Evolutionary conservation across 2,329 filamentous ascomycete species (phyloP).

Genomic region (Colletotrichum zoysiae): DNA sequence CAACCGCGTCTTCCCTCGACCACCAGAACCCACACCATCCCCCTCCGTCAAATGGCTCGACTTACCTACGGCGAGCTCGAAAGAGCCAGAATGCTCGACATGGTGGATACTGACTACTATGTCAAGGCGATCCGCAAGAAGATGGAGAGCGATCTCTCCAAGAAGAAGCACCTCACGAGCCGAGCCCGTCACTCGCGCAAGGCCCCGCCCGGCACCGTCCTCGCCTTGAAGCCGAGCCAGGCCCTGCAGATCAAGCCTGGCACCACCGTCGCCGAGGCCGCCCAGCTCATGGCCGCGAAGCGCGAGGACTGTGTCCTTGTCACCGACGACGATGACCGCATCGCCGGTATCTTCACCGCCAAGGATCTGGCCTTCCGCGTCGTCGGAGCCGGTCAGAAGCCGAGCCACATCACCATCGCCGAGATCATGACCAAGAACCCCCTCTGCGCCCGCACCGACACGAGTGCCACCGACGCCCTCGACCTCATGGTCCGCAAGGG

Average conservation of each 20-base stretch:
- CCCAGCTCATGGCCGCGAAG: slow-evolving; percentile 98
- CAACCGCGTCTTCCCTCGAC: not conserved
- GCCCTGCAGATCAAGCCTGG: slow-evolving; percentile 97
- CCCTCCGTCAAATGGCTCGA: slow-evolving; percentile 21
- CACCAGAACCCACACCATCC: not conserved
- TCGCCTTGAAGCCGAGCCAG: slow-evolving; percentile 93
- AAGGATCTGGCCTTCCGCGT: slow-evolving; percentile 99
- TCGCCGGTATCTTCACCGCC: slow-evolving; percentile 98
- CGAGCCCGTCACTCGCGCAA: slow-evolving; percentile 89
- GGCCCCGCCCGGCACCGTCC: slow-evolving; percentile 94
- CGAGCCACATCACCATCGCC: slow-evolving; percentile 89
- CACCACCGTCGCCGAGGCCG: slow-evolving; percentile 94
- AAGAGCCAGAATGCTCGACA: slow-evolving; percentile 37
- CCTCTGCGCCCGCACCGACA: slow-evolving; percentile 95
- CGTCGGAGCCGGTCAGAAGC: slow-evolving; percentile 90
- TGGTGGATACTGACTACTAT: slow-evolving; percentile 50
- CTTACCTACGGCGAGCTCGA: slow-evolving; percentile 42
- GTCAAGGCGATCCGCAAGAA: slow-evolving; percentile 92
- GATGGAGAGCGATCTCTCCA: slow-evolving; percentile 96
- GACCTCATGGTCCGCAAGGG: slow-evolving; percentile 99
- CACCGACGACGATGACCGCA: slow-evolving; percentile 97
- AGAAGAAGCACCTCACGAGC: slow-evolving; percentile 88
- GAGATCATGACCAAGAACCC: slow-evolving; percentile 99
- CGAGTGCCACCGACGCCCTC: slow-evolving; percentile 95
- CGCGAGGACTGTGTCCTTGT: slow-evolving; percentile 97